These are phyloP conservation scores for Thermochaetoides thermophila DNA, from an alignment of 495 filamentous ascomycete genomes.

Conservation along the genomic window DNA sequence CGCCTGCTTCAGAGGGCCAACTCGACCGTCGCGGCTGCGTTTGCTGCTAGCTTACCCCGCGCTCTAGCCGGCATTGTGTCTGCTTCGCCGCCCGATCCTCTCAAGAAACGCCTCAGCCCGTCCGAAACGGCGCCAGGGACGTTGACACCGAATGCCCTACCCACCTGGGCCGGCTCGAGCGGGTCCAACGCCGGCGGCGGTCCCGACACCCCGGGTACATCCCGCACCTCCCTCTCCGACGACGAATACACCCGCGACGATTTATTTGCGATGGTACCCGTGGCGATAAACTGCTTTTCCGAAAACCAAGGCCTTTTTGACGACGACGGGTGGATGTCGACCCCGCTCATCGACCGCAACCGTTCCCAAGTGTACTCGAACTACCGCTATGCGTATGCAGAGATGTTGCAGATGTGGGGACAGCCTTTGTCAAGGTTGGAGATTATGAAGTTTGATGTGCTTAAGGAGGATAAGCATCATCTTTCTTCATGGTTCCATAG, in stretches of 20 bases:
- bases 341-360: slow-evolving; percentile 53
- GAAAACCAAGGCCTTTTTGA: slow-evolving; percentile 69
- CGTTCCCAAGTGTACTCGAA: slow-evolving; percentile 44
- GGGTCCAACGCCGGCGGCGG: slow-evolving; percentile 40
- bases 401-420: slow-evolving; percentile 72
- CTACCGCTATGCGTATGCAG: slow-evolving; percentile 69
- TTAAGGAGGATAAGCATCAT: slow-evolving; percentile 30
- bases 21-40: slow-evolving; percentile 45
- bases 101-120: slow-evolving; percentile 50
- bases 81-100: slow-evolving; percentile 51
- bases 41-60: slow-evolving; percentile 57
- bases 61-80: slow-evolving; percentile 56
- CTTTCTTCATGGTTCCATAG: no score
- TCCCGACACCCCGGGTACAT: slow-evolving; percentile 24
- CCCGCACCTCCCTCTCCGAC: slow-evolving; percentile 32
- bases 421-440: slow-evolving; percentile 60
- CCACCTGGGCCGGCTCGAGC: slow-evolving; percentile 50
- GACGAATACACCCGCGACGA: slow-evolving; percentile 29
- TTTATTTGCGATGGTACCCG: slow-evolving; percentile 23
- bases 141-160: slow-evolving; percentile 42
- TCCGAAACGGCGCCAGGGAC: slow-evolving; percentile 50
- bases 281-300: slow-evolving; percentile 46
- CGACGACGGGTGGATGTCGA: slow-evolving; percentile 52
- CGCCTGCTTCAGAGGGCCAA: slow-evolving; percentile 34
- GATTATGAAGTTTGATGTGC: slow-evolving; percentile 67